Conservation (phyloP, 106 monocot genomes). For the Platanthera zijinensis region DNA sequence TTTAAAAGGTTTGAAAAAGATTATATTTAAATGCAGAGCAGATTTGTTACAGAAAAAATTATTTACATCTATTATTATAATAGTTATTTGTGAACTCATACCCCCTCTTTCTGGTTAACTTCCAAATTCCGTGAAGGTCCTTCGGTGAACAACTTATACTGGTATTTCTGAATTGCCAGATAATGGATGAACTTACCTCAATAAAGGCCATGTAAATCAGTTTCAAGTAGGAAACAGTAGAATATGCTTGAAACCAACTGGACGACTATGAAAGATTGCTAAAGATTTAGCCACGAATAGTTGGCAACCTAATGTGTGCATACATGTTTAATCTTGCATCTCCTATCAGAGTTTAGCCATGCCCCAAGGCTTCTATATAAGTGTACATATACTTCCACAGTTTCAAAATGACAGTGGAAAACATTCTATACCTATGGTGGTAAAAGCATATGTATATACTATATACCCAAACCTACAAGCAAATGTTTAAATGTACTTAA, state of each 20-base stretch:
- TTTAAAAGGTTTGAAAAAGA: neutral
- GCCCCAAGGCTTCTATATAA: no score
- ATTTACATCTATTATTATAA: neutral
- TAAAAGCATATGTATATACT: neutral
- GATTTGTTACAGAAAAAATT: neutral
- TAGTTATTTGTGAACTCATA: neutral
- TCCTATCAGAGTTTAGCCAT: no score
- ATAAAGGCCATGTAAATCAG: neutral
- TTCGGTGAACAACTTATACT: neutral
- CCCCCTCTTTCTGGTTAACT: neutral
- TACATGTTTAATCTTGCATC: no score
- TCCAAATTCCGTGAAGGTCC: neutral
- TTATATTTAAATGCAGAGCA: neutral
- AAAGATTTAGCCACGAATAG: no score
- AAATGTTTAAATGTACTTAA: neutral
- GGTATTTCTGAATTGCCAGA: neutral
- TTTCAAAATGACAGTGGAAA: no score
- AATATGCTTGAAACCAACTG: neutral
- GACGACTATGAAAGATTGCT: neutral
- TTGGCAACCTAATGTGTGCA: no score
- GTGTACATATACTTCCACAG: no score
- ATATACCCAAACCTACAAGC: neutral
- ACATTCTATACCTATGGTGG: neutral
- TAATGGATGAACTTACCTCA: neutral
- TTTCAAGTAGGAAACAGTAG: neutral